Base-by-base conservation (phyloP, 2,329 filamentous ascomycete genomes). In the Fusarium irregulare region DNA sequence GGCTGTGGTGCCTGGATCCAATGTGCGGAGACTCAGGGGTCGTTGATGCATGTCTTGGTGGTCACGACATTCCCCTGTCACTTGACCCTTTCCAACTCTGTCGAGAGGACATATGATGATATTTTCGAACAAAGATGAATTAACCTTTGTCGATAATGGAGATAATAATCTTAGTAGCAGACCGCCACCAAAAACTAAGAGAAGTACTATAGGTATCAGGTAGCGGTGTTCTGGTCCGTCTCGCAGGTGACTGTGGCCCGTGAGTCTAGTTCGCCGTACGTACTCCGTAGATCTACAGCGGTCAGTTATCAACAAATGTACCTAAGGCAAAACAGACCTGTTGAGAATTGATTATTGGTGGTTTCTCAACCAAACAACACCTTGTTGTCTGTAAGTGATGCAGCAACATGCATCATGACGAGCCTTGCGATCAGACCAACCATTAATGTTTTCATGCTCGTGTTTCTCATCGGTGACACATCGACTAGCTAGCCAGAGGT, bases 1-100 rank as follows among this genome's bases (percentile, higher is more conserved):
- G 48, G 42, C 37, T 37, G 47, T 54, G 46, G 49, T 47, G 59
- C 40, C 45, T 34, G 37, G 41, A 14, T 23, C 30, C 13, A 46
- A 51, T 30, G 46, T 65, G 51, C 46, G 57, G 66, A 47, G 62
- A 47, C 46, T 61, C 64, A 71, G 68, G 72, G 72, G 72, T 60
- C 55, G 46, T 56, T 60, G 56, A 65, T 71, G 68, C 57, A 59
- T 65, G 68, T 68, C 68, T 71, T 61, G 46, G 68, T 46, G 53
- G 45, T 71, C 70, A 66, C 64, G 44, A 65, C 67, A 69, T 60
- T 60, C 69, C 48, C 51, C 59, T 49, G 49, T 28, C 42, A 32
- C 16, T 45, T 57, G 28, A 27, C 59, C 27, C 37, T 41, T 56
- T 63, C 56, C 53, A 47, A 47, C 64, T 70, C 41, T 45, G 14